phyloP scores from a whole-genome alignment of 176 grass and related monocot species.

The Avena atlantica region DNA sequence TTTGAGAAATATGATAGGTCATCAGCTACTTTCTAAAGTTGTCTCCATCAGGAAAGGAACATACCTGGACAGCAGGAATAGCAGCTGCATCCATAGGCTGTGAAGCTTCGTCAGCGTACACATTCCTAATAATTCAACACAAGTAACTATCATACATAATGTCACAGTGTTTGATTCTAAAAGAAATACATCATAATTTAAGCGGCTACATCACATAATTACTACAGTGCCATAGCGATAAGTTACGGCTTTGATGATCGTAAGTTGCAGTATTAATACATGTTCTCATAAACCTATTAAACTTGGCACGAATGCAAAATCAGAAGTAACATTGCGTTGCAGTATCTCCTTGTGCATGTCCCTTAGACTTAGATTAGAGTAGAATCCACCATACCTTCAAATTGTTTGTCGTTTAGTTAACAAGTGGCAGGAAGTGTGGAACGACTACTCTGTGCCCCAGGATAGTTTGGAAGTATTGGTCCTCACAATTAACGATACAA shows the following conservation, averaged over 20 bases:
- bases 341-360: conserved; percentile 1
- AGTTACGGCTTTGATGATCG: background rate
- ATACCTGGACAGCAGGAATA: conserved; percentile 75
- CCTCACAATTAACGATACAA: background rate
- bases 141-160: conserved; percentile 43
- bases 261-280: background rate
- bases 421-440: background rate
- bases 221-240: background rate
- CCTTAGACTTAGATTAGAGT: background rate
- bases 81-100: conserved; percentile 63
- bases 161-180: background rate
- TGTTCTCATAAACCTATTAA: background rate
- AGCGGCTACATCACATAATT: background rate
- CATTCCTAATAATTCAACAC: conserved; percentile 69
- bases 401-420: conserved; percentile 4
- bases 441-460: background rate
- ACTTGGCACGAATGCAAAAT: conserved; percentile 8
- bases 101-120: conserved; percentile 85
- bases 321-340: conserved; percentile 10
- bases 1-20: conserved; percentile 14
- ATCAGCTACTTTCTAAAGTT: conserved; percentile 18
- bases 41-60: conserved; percentile 46
- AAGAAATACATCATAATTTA: conserved; percentile 31
- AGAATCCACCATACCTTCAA: conserved; percentile 14
- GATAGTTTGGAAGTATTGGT: conserved; percentile 3